Evolutionary conservation across 2,329 filamentous ascomycete species (phyloP).

Genomic region (Xylaria sp.): DNA sequence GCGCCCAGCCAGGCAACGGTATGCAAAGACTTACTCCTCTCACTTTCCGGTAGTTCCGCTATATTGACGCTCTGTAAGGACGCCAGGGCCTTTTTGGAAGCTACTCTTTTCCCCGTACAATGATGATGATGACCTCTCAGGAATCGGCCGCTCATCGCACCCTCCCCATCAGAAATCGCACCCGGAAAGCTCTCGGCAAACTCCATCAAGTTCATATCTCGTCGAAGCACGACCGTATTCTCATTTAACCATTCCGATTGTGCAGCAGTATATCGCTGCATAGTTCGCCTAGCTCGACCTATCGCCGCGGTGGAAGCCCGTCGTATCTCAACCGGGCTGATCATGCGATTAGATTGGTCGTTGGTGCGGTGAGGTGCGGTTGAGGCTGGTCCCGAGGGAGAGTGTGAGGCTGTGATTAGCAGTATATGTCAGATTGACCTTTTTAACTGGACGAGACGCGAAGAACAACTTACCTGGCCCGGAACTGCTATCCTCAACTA

Average conservation of each 20-base stretch:
- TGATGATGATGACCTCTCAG: conserved; percentile 55
- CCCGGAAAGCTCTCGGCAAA: conserved; percentile 28
- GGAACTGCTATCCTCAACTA: conserved; percentile 3
- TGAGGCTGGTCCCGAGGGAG: conserved; percentile 25
- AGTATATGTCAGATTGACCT: conserved; percentile 22
- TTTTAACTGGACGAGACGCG: background rate
- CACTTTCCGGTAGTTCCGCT: conserved; percentile 56
- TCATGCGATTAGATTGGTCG: conserved; percentile 22
- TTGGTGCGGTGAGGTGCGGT: conserved; percentile 23
- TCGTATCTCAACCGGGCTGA: conserved; percentile 34
- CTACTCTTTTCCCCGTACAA: conserved; percentile 57
- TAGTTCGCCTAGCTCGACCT: conserved; percentile 26
- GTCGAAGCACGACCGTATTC: conserved; percentile 13
- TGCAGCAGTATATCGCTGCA: conserved; percentile 21
- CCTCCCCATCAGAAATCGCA: conserved; percentile 42
- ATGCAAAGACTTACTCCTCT: conserved; percentile 56
- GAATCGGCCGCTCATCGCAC: conserved; percentile 56
- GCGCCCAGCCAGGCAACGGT: conserved; percentile 8
- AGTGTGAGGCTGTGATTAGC: conserved; percentile 24
- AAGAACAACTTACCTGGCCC: conserved; percentile 22
- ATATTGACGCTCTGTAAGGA: conserved; percentile 60
- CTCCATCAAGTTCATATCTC: conserved; percentile 32
- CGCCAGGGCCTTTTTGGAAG: conserved; percentile 58
- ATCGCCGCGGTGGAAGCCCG: conserved; percentile 24
- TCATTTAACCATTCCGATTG: conserved; percentile 29